A percentile compares a stretch with the other conserved stretches of the same genome.
Evolutionary conservation across 768 basidiomycete species (phyloP).

Genomic region (Mycena pura): DNA sequence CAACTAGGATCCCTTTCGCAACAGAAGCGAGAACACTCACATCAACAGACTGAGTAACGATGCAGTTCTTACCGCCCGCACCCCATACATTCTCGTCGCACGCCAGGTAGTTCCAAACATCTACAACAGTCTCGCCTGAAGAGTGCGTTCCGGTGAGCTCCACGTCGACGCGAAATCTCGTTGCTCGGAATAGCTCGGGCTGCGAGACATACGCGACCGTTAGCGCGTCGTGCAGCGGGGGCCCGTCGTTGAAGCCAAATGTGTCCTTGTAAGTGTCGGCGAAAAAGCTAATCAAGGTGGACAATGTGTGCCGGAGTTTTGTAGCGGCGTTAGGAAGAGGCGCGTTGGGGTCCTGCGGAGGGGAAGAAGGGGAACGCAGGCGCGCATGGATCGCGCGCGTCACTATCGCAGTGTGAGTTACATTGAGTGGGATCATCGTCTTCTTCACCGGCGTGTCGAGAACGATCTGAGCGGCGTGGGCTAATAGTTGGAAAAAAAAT

Average conservation of each 20-base stretch:
- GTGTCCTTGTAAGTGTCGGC: constrained; percentile 72
- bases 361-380: constrained; percentile 51
- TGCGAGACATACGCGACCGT: constrained; percentile 77
- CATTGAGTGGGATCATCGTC: constrained; percentile 86
- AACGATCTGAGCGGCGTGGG: constrained; percentile 86
- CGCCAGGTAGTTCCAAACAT: constrained; percentile 68
- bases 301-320: constrained; percentile 73
- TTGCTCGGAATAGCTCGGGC: constrained; percentile 69
- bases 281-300: constrained; percentile 78
- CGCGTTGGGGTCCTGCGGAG: constrained; percentile 19
- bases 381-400: constrained; percentile 57
- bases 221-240: constrained; percentile 87
- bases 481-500: constrained; percentile 46
- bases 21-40: constrained; percentile 48
- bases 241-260: constrained; percentile 85
- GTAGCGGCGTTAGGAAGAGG: constrained; percentile 42
- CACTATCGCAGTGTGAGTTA: constrained; percentile 86
- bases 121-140: constrained; percentile 81
- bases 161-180: constrained; percentile 82
- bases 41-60: constrained; percentile 70
- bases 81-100: constrained; percentile 78
- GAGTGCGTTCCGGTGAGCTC: constrained; percentile 73
- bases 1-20: background rate
- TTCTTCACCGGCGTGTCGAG: constrained; percentile 71
- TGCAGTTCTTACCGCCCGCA: constrained; percentile 72